Conservation (phyloP, 768 basidiomycete species). For the Auricularia heimuer region DNA sequence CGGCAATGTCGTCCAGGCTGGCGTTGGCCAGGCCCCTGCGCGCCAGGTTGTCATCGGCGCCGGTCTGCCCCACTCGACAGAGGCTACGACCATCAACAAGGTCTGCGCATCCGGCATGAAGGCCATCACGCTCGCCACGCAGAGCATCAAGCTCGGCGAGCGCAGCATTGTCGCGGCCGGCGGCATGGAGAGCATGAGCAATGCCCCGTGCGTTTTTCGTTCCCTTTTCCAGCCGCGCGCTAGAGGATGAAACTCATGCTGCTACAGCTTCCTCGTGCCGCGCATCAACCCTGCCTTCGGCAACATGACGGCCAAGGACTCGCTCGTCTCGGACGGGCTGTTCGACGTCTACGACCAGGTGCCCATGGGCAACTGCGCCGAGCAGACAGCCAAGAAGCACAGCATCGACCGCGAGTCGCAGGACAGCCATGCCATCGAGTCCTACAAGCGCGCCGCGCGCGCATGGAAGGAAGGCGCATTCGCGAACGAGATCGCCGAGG, state of each 20-base stretch:
- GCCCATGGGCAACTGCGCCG: slow-evolving; percentile 97
- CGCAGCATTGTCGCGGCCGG: slow-evolving; percentile 83
- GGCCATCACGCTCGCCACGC: slow-evolving; percentile 86
- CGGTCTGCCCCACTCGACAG: slow-evolving; percentile 76
- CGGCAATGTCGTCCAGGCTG: slow-evolving; percentile 96
- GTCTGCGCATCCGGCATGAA: slow-evolving; percentile 98
- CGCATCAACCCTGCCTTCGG: slow-evolving; percentile 79
- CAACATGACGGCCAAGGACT: slow-evolving; percentile 79
- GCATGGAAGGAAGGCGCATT: slow-evolving; percentile 87
- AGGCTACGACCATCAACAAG: slow-evolving; percentile 99
- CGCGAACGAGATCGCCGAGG: slow-evolving; percentile 77
- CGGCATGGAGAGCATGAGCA: slow-evolving; percentile 99
- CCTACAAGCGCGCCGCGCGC: slow-evolving; percentile 85
- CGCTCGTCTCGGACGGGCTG: slow-evolving; percentile 86
- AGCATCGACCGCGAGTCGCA: slow-evolving; percentile 77
- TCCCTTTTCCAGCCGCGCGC: background rate
- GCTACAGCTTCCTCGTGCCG: slow-evolving; percentile 63
- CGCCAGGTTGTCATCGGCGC: slow-evolving; percentile 89
- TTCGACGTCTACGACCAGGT: slow-evolving; percentile 97
- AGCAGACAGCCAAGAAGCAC: slow-evolving; percentile 72
- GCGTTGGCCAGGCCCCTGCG: slow-evolving; percentile 96
- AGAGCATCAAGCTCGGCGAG: slow-evolving; percentile 81
- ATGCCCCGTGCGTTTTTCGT: slow-evolving; percentile 72
- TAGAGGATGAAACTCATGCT: background rate
- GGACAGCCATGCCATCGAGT: slow-evolving; percentile 88